Evolutionary conservation across 2,329 filamentous ascomycete genomes (phyloP).

Genomic region (Trichophyton verrucosum): DNA sequence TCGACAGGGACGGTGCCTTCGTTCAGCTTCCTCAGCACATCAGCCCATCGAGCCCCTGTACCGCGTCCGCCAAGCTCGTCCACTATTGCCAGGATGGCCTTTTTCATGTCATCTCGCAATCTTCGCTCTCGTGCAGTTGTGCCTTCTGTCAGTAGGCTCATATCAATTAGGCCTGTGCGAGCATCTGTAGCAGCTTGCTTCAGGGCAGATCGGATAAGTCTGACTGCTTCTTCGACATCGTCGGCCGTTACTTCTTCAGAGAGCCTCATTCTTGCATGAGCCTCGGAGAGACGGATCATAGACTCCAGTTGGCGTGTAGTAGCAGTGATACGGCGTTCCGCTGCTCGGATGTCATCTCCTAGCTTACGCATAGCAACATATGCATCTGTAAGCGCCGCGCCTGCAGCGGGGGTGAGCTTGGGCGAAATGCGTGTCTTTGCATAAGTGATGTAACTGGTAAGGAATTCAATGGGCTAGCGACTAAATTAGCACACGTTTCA

Average conservation of each 20-base stretch:
- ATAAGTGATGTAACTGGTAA: conserved; percentile 95
- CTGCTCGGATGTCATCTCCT: conserved; percentile 70
- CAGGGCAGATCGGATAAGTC: conserved; percentile 82
- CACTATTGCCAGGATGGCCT: conserved; percentile 57
- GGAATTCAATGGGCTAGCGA: conserved; percentile 72
- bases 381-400: conserved; percentile 68
- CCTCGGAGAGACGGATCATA: conserved; percentile 95
- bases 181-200: conserved; percentile 96
- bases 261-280: conserved; percentile 95
- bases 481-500: conserved; percentile 2
- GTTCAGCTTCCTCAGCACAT: conserved; percentile 58
- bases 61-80: conserved; percentile 64
- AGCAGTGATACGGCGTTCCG: conserved; percentile 92
- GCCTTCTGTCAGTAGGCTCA: conserved; percentile 91
- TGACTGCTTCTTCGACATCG: conserved; percentile 82
- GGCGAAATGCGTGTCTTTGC: conserved; percentile 79
- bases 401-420: conserved; percentile 63
- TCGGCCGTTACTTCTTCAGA: conserved; percentile 59
- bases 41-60: conserved; percentile 59
- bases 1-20: conserved; percentile 65
- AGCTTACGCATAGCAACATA: conserved; percentile 95
- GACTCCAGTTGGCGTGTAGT: conserved; percentile 93
- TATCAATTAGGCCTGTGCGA: conserved; percentile 84
- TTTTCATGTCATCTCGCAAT: conserved; percentile 71
- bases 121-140: conserved; percentile 77